These are phyloP conservation scores for Moricandia moricandioides DNA, from an alignment of 345 rosid species.

Conservation along the genomic window DNA sequence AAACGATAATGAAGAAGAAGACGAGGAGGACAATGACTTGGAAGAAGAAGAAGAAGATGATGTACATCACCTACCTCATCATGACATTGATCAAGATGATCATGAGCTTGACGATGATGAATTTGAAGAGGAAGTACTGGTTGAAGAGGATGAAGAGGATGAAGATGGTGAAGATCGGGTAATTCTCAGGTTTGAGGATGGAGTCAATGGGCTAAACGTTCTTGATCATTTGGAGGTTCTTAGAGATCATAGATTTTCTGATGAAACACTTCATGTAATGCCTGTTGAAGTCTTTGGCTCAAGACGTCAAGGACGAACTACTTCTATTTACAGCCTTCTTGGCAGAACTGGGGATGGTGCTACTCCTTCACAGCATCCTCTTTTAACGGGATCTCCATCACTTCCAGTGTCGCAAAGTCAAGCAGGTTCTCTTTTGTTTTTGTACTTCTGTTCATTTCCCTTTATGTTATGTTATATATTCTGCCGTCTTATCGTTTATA, in stretches of 20 bases:
- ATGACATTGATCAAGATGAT: slow-evolving; percentile 92
- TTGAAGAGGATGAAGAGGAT: slow-evolving; percentile 89
- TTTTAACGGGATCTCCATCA: slow-evolving; percentile 61
- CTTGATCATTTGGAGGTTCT: slow-evolving; percentile 93
- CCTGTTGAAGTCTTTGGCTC: slow-evolving; percentile 98
- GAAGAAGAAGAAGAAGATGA: slow-evolving; percentile 93
- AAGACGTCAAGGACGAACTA: slow-evolving; percentile 90
- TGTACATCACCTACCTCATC: slow-evolving; percentile 83
- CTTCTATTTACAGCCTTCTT: slow-evolving; percentile 89
- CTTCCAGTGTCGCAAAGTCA: slow-evolving; percentile 50
- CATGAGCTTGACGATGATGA: slow-evolving; percentile 98
- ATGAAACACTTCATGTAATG: slow-evolving; percentile 89
- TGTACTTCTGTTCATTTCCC: not conserved
- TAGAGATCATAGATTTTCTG: slow-evolving; percentile 78
- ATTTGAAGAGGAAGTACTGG: slow-evolving; percentile 84
- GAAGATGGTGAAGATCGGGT: slow-evolving; percentile 70
- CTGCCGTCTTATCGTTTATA: not conserved
- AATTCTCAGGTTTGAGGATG: slow-evolving; percentile 84
- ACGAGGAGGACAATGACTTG: slow-evolving; percentile 78
- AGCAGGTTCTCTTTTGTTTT: slow-evolving; percentile 47
- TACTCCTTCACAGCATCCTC: slow-evolving; percentile 80
- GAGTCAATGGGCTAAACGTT: slow-evolving; percentile 83
- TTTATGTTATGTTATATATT: not conserved
- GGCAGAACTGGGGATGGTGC: slow-evolving; percentile 70
- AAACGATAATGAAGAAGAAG: slow-evolving; percentile 77